A percentile compares a stretch with the other conserved stretches of the same genome.
Conservation (phyloP, 1,284 basidiomycete species). For the Pseudozyma tsukubaensis region DNA sequence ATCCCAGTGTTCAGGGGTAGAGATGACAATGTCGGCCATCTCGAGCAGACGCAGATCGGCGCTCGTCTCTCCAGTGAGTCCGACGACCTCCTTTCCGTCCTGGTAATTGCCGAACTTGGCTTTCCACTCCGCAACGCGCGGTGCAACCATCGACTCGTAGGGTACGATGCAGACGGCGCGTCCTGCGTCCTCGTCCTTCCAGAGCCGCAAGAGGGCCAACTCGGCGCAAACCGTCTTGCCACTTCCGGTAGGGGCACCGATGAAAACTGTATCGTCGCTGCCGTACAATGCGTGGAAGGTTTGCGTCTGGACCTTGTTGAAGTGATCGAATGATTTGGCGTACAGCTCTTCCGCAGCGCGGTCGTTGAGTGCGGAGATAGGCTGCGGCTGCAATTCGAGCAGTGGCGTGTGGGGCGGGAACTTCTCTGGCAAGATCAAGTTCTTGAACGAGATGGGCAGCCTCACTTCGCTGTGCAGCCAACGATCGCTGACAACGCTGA, state of each 20-base stretch:
- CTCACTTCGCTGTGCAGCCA: slow-evolving; percentile 96
- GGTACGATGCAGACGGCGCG: slow-evolving; percentile 97
- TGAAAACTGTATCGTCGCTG: slow-evolving; percentile 93
- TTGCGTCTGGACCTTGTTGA: slow-evolving; percentile 99
- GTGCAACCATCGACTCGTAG: slow-evolving; percentile 95
- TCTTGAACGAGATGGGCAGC: slow-evolving; percentile 95
- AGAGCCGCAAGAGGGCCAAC: slow-evolving; percentile 89
- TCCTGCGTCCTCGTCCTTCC: slow-evolving; percentile 80
- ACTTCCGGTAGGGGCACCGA: slow-evolving; percentile 94
- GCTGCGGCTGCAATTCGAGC: slow-evolving; percentile 90
- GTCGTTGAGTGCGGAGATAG: slow-evolving; percentile 90
- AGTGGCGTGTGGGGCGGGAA: slow-evolving; percentile 93
- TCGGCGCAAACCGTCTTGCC: slow-evolving; percentile 98
- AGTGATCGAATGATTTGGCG: slow-evolving; percentile 76
- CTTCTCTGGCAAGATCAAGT: slow-evolving; percentile 95
- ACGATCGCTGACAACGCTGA: slow-evolving; percentile 91
- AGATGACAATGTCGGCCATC: slow-evolving; percentile 81
- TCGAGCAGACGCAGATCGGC: slow-evolving; percentile 90
- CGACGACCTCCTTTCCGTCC: slow-evolving; percentile 90
- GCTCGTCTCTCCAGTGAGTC: slow-evolving; percentile 92
- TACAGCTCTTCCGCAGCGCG: slow-evolving; percentile 89
- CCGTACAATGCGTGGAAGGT: slow-evolving; percentile 98
- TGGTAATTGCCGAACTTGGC: slow-evolving; percentile 83
- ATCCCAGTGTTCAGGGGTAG: slow-evolving; percentile 93
- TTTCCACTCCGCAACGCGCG: slow-evolving; percentile 87